Base-by-base conservation (phyloP, 2,329 filamentous ascomycete species). In the Sarocladiaceae sp. region DNA sequence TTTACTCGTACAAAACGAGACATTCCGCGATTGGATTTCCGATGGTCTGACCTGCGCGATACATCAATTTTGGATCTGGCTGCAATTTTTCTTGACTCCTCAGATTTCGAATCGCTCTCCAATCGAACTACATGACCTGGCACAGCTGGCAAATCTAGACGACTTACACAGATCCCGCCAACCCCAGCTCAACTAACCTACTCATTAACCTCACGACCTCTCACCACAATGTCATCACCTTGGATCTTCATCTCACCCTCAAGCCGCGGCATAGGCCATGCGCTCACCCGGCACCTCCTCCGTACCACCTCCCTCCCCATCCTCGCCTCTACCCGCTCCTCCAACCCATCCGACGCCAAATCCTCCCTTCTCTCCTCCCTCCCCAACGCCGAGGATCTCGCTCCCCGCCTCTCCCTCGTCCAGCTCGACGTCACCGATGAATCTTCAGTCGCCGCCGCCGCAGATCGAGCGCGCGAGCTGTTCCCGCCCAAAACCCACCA, bases 361-460 rank as follows among this genome's bases (percentile, higher is more conserved):
- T 49, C 48, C 4, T 51, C 51, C 23, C 52, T 69, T 31, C 57
- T 68, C 15, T 41, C 54, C 3, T 55, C 53, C 45, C 58, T 66
- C 5, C 51, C 50, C 4, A 43, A 43, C 32, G 41, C 47, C n/a
- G 47, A 48, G 29, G 48, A 49, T 44, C 42, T 57, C 23, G 53
- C 58, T 5, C 51, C 56, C 11, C 62, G 70, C 2, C 62, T 74
- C 10, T 60, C 64, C 50, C 49, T 73, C 18, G 54, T 67, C 12
- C 55, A 50, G 13, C 55, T 67, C 33, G 72, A 75, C 59, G 70
- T 74, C 24, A 68, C 65, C 3, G 77, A 85, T 54, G 85, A 90
- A 62, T 49, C 65, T 21, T 77, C 76, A 27, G 76, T 93, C 31
- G 55, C 64, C 37, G 72, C 75, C 31, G 80, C 84, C 15, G 68